phyloP scores from a whole-genome alignment of 192 early-diverging fungal species.

The Podila minutissima region DNA sequence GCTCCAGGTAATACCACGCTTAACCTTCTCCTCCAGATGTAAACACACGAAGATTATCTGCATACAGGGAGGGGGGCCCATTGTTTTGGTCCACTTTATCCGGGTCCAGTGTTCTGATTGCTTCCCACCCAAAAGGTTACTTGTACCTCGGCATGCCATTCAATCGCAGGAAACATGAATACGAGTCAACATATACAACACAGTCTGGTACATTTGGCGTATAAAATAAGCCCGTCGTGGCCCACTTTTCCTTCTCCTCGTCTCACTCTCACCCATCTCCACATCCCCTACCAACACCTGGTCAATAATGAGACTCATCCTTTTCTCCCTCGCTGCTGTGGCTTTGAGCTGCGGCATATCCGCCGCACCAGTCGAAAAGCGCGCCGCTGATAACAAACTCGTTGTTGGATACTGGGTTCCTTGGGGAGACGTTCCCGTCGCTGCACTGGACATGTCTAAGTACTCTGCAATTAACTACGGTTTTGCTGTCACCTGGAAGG shows the following conservation, averaged over 20 bases:
- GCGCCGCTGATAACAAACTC: conserved; percentile 12
- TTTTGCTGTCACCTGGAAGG: conserved; percentile 32
- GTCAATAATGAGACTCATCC: conserved; percentile 13
- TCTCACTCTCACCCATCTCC: neutral
- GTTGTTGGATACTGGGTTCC: conserved; percentile 48
- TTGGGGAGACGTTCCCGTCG: conserved; percentile 35
- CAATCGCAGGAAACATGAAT: too few relatives aligned
- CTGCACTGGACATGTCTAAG: conserved; percentile 27
- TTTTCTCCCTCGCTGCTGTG: conserved; percentile 19
- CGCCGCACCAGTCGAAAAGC: conserved; percentile 18
- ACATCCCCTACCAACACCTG: neutral
- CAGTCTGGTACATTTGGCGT: too few relatives aligned
- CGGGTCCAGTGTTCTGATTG: too few relatives aligned
- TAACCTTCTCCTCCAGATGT: too few relatives aligned
- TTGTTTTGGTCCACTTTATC: too few relatives aligned
- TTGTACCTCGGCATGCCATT: too few relatives aligned
- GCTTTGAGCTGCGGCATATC: conserved; percentile 3
- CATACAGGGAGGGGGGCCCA: too few relatives aligned
- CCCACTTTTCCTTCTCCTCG: neutral
- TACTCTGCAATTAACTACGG: conserved; percentile 50
- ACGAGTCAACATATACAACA: too few relatives aligned
- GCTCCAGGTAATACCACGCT: too few relatives aligned
- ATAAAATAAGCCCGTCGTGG: too few relatives aligned
- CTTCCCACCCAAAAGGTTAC: too few relatives aligned
- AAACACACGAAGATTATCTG: too few relatives aligned